Evolutionary conservation across 768 basidiomycete genomes (phyloP), one percentile per base, ranked within the genome.

Genomic region (Termitomyces sp.): DNA sequence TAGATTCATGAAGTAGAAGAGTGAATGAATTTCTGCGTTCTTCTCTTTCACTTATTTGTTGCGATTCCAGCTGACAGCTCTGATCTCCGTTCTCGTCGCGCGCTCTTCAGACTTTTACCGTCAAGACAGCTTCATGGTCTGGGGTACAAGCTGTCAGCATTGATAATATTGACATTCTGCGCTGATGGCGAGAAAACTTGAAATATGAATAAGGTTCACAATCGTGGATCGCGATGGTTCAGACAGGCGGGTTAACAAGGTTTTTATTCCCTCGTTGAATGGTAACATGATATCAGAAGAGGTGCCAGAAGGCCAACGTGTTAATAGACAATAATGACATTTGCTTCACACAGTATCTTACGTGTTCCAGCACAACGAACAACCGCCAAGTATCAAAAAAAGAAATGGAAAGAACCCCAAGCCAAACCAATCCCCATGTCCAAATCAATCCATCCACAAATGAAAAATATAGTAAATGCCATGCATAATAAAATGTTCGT

Each of bases 1-100:
- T 42, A 73, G 72, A 71, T 74, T 29, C 66, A 67, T 61, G 51
- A 48, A 62, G 56, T 42, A 25, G 60, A 59, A 45, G 50, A 45
- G 36, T 36, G 49, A 46, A 53, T 25, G 37, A 50, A 12, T 8
- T 60, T 38, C 37, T 3, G 42, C 25, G 25, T 36, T 38, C 8
- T 37, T 6, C 15, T 7, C 36, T 47, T 60, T 8, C 25, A 25
- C 25, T 25, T 42, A 55, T 17, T 15, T 31, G 17, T 17, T 38
- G 8, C 3, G 37, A 53, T 34, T 38, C 7, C 2, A 15, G 17
- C 7, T 31, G 10, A n/a, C 29, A 17, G 11, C 40, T 43, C 29
- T 5, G 10, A n/a, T 55, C 14, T 43, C 10, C 2, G 7, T 56
- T 17, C n/a, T 34, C 12, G 32, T 42, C 29, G 32, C 17, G 17